phyloP scores from a whole-genome alignment of 1,139 yeast species.

The Magnusiomyces ingens region DNA sequence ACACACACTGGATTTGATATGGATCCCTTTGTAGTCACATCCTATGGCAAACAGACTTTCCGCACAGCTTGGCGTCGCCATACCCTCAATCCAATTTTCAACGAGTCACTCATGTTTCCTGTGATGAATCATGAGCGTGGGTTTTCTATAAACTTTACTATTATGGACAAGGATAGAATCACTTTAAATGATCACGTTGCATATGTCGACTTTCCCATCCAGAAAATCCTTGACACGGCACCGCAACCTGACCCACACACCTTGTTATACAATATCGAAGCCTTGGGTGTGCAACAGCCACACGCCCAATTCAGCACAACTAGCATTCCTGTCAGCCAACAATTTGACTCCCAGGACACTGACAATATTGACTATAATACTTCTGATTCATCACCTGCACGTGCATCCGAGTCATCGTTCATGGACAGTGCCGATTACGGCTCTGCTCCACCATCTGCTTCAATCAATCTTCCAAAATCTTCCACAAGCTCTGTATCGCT shows the following conservation, averaged over 20 bases:
- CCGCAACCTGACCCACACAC: slow-evolving; percentile 30
- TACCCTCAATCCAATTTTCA: slow-evolving; percentile 72
- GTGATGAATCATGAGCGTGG: slow-evolving; percentile 58
- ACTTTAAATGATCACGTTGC: slow-evolving; percentile 83
- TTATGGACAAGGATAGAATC: slow-evolving; percentile 77
- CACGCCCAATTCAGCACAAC: not conserved
- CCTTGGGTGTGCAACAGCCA: slow-evolving; percentile 8
- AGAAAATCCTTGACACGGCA: slow-evolving; percentile 40
- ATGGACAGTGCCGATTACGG: not conserved
- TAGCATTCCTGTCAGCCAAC: too few relatives aligned
- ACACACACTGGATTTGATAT: slow-evolving; percentile 77
- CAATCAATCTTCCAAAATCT: not conserved
- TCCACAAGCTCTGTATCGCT: not conserved
- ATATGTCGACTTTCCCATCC: slow-evolving; percentile 46
- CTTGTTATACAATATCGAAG: slow-evolving; percentile 28
- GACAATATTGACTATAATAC: slow-evolving; percentile 4
- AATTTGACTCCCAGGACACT: not conserved
- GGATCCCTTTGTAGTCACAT: slow-evolving; percentile 93
- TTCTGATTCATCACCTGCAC: not conserved
- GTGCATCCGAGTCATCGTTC: not conserved
- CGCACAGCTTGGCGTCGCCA: slow-evolving; percentile 84
- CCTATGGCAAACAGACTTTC: slow-evolving; percentile 84
- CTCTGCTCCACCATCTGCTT: not conserved
- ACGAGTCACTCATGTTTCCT: slow-evolving; percentile 76
- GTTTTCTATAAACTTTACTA: slow-evolving; percentile 60